These are phyloP conservation scores for Thelephora terrestris DNA, from an alignment of 1,284 basidiomycete genomes.

Conservation along the genomic window DNA sequence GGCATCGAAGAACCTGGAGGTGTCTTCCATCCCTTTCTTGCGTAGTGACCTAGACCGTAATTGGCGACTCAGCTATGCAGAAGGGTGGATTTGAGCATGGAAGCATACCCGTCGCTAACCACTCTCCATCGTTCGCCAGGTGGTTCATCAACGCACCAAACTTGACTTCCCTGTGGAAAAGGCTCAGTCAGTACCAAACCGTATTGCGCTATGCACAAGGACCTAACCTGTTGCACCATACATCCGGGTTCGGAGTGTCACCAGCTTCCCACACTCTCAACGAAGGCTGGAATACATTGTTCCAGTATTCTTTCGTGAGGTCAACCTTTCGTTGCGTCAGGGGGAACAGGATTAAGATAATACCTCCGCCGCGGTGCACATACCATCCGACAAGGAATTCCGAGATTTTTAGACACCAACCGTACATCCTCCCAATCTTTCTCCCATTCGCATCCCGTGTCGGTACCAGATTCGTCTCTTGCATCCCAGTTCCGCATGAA, in stretches of 20 bases:
- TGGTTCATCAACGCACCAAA: slow-evolving; percentile 79
- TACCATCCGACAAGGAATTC: slow-evolving; percentile 61
- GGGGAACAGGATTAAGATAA: background rate
- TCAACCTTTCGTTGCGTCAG: slow-evolving; percentile 48
- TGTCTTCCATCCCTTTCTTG: slow-evolving; percentile 50
- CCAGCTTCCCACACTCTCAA: slow-evolving; percentile 69
- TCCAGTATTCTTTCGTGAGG: slow-evolving; percentile 83
- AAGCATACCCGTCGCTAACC: slow-evolving; percentile 72
- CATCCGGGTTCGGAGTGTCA: slow-evolving; percentile 87
- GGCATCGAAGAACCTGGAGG: slow-evolving; percentile 14
- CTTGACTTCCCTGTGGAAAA: slow-evolving; percentile 70
- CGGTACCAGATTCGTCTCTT: slow-evolving; percentile 57
- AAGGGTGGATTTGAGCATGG: slow-evolving; percentile 3
- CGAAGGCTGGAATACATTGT: slow-evolving; percentile 77
- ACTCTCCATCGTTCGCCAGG: slow-evolving; percentile 35
- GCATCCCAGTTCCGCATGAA: slow-evolving; percentile 97
- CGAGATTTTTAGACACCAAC: slow-evolving; percentile 61
- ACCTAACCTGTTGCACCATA: slow-evolving; percentile 80
- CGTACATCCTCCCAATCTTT: slow-evolving; percentile 91
- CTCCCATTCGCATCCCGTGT: slow-evolving; percentile 89
- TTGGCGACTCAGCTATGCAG: background rate
- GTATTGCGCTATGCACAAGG: background rate
- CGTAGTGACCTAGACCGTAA: slow-evolving; percentile 70
- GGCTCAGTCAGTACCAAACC: background rate
- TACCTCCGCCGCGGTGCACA: slow-evolving; percentile 8